phyloP scores from a whole-genome alignment of 768 basidiomycete species.

The Lactifluus pinguis region DNA sequence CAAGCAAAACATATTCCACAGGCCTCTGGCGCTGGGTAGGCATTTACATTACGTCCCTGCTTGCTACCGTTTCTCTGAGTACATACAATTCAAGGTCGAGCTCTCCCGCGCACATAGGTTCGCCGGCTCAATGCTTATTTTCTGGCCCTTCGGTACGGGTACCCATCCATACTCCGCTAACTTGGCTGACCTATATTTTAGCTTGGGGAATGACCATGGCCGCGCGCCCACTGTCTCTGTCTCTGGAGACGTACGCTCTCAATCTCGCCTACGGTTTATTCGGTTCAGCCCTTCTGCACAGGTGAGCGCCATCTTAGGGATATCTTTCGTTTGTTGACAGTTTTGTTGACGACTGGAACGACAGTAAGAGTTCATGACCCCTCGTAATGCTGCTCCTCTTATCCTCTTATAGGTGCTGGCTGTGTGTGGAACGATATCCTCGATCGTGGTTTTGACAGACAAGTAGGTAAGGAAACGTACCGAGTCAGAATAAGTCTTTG shows the following conservation, averaged over 20 bases:
- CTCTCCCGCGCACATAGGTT: conserved; percentile 22
- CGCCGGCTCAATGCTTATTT: conserved; percentile 20
- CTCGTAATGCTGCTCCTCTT: neutral
- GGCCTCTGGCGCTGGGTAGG: conserved; percentile 4
- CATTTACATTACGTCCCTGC: neutral
- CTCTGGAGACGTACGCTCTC: neutral
- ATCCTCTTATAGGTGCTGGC: neutral
- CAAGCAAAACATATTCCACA: neutral
- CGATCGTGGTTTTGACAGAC: conserved; percentile 14
- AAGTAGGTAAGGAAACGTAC: conserved; percentile 11
- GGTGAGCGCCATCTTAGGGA: neutral
- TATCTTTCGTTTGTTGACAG: neutral
- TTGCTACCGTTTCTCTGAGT: neutral
- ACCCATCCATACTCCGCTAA: neutral
- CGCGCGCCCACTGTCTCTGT: conserved; percentile 13
- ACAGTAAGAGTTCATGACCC: neutral
- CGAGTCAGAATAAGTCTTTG: neutral
- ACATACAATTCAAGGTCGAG: neutral
- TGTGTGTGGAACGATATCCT: conserved; percentile 16
- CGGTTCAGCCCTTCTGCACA: conserved; percentile 3
- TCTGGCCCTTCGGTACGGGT: conserved; percentile 19
- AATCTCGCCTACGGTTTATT: neutral
- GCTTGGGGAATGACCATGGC: conserved; percentile 21
- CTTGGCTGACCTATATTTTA: neutral
- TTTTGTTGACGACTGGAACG: neutral